These are phyloP conservation scores for Aspergillus transmontanensis DNA, from an alignment of 2,329 filamentous ascomycete genomes.

Conservation along the genomic window DNA sequence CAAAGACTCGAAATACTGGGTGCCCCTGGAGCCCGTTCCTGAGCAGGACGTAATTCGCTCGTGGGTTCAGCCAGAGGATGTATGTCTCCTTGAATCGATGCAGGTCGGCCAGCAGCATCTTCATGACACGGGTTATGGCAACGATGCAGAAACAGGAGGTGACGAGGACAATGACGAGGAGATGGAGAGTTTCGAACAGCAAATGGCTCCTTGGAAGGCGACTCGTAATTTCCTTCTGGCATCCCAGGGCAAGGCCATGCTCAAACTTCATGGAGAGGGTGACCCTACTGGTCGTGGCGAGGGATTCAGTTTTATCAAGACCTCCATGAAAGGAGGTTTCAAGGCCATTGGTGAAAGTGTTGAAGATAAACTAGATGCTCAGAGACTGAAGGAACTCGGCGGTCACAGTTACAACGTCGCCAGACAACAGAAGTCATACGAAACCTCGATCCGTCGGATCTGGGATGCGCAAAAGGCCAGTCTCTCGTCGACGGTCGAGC, in stretches of 20 bases:
- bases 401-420: slow-evolving; percentile 98
- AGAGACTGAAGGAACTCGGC: slow-evolving; percentile 67
- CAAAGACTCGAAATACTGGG: slow-evolving; percentile 86
- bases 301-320: slow-evolving; percentile 95
- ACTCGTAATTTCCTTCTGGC: slow-evolving; percentile 96
- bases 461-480: slow-evolving; percentile 87
- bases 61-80: slow-evolving; percentile 94
- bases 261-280: slow-evolving; percentile 89
- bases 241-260: slow-evolving; percentile 93
- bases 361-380: slow-evolving; percentile 82
- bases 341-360: slow-evolving; percentile 87
- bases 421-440: slow-evolving; percentile 88
- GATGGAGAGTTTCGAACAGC: slow-evolving; percentile 77
- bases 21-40: slow-evolving; percentile 74
- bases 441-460: slow-evolving; percentile 85
- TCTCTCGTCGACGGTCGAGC: slow-evolving; percentile 71
- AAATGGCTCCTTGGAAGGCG: slow-evolving; percentile 93
- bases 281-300: slow-evolving; percentile 92
- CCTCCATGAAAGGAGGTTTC: slow-evolving; percentile 98
- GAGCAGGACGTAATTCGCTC: slow-evolving; percentile 78
- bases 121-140: slow-evolving; percentile 84
- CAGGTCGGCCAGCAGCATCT: slow-evolving; percentile 91
- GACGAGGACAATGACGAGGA: slow-evolving; percentile 67
- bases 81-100: slow-evolving; percentile 94
- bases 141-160: slow-evolving; percentile 66